phyloP scores from a whole-genome alignment of 805 yeast species.

The Wickerhamomyces chaumierensis region DNA sequence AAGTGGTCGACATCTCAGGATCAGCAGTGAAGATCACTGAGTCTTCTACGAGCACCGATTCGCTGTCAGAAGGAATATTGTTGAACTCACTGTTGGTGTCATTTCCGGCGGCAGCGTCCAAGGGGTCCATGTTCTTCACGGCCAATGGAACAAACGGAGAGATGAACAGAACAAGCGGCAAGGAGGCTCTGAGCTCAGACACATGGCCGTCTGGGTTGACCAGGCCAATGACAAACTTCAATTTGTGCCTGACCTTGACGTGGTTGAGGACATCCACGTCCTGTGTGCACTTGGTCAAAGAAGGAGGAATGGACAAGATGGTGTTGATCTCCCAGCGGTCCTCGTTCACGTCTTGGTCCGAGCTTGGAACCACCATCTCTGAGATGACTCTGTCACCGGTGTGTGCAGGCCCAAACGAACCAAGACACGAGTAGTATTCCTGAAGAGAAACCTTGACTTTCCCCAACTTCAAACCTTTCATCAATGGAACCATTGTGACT shows the following conservation, averaged over 20 bases:
- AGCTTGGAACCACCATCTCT: constrained; percentile 32
- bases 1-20: constrained; percentile 19
- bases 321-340: constrained; percentile 72
- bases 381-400: constrained; percentile 52
- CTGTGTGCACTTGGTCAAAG: constrained; percentile 69
- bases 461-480: constrained; percentile 74
- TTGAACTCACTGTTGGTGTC: constrained; percentile 5
- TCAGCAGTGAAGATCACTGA: constrained; percentile 29
- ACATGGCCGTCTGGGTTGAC: constrained; percentile 86
- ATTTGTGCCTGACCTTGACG: constrained; percentile 79
- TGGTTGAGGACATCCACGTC: constrained; percentile 66
- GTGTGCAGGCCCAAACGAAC: constrained; percentile 44
- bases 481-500: constrained; percentile 63
- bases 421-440: constrained; percentile 56
- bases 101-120: constrained; percentile 13
- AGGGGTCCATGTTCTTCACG: constrained; percentile 26
- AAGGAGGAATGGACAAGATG: constrained; percentile 54
- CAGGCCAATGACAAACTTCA: constrained; percentile 70
- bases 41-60: constrained; percentile 16
- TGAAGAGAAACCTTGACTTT: constrained; percentile 54
- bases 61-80: constrained; percentile 18
- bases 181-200: constrained; percentile 82
- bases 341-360: constrained; percentile 19
- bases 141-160: constrained; percentile 73
- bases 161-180: constrained; percentile 69